phyloP scores from a whole-genome alignment of 1,284 basidiomycete species.

The Rhodotorula sp. region DNA sequence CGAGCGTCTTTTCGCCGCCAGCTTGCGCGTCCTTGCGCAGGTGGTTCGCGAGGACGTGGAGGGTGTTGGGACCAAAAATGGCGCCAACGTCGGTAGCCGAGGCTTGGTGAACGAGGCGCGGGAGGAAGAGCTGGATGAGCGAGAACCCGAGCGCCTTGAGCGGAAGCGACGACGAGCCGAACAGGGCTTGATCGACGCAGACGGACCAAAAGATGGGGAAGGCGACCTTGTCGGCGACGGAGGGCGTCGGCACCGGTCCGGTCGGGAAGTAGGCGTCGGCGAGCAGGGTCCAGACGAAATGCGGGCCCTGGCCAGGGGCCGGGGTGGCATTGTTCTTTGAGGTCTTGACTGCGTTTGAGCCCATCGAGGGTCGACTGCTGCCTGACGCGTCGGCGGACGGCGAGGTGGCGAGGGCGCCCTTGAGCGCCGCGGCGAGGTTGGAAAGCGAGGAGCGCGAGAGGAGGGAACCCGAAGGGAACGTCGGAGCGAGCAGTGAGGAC shows the following conservation, averaged over 20 bases:
- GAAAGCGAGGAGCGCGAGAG: slow-evolving; percentile 43
- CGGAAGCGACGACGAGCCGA: slow-evolving; percentile 78
- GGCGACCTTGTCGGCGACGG: slow-evolving; percentile 29
- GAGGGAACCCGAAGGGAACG: slow-evolving; percentile 70
- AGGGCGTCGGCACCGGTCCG: not conserved
- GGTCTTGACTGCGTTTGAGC: slow-evolving; percentile 38
- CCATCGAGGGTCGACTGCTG: slow-evolving; percentile 30
- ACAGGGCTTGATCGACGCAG: slow-evolving; percentile 84
- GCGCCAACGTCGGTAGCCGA: slow-evolving; percentile 59
- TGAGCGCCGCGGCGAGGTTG: slow-evolving; percentile 73
- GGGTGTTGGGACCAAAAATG: slow-evolving; percentile 92
- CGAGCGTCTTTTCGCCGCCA: slow-evolving; percentile 35
- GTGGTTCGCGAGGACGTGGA: slow-evolving; percentile 96
- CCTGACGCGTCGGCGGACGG: slow-evolving; percentile 33
- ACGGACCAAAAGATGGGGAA: slow-evolving; percentile 88
- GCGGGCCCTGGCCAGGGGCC: slow-evolving; percentile 77
- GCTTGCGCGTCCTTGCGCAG: slow-evolving; percentile 59
- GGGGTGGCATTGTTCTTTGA: slow-evolving; percentile 47
- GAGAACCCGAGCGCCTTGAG: slow-evolving; percentile 96
- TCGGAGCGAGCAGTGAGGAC: slow-evolving; percentile 65
- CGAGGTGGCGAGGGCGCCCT: slow-evolving; percentile 52
- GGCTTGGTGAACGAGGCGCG: slow-evolving; percentile 63
- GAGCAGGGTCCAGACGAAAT: slow-evolving; percentile 86
- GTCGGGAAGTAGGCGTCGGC: slow-evolving; percentile 68
- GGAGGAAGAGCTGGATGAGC: slow-evolving; percentile 77